A percentile compares a stretch with the other conserved stretches of the same genome.
phyloP scores from a whole-genome alignment of 2,329 filamentous ascomycete genomes.

The Botrytis galanthina region DNA sequence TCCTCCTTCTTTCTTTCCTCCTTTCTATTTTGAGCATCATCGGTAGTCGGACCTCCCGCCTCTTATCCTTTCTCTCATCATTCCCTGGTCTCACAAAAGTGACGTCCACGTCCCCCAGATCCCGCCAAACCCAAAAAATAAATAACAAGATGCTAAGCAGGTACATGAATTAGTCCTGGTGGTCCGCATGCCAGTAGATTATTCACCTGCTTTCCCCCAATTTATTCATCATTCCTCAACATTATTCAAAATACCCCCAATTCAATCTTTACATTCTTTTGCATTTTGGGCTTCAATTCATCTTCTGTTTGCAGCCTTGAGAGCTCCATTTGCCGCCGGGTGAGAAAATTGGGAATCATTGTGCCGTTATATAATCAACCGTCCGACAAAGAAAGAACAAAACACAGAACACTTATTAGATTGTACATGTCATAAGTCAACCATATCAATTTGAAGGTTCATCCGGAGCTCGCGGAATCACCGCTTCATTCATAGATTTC shows the following conservation, averaged over 20 bases:
- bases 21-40: background rate
- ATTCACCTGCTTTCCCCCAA: background rate
- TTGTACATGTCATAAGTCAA: constrained; percentile 24
- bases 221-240: constrained; percentile 19
- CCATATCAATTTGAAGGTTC: constrained; percentile 14
- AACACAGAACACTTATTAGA: background rate
- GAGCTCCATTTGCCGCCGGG: background rate
- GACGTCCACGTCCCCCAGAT: constrained; percentile 14
- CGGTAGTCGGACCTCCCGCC: constrained; percentile 13
- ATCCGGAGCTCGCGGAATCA: constrained; percentile 31
- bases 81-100: constrained; percentile 9
- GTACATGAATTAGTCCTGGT: constrained; percentile 1
- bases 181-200: background rate
- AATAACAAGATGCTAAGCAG: background rate
- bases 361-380: constrained; percentile 1
- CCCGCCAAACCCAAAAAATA: background rate
- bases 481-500: constrained; percentile 8
- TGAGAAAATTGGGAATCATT: background rate
- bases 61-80: background rate
- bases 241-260: background rate
- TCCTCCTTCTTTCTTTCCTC: background rate
- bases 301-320: background rate
- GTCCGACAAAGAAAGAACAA: constrained; percentile 9
- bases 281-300: background rate
- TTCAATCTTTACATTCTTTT: constrained; percentile 15